Evolutionary conservation across 805 yeast species (phyloP).

Genomic region (Vanderwaltozyma polyspora): DNA sequence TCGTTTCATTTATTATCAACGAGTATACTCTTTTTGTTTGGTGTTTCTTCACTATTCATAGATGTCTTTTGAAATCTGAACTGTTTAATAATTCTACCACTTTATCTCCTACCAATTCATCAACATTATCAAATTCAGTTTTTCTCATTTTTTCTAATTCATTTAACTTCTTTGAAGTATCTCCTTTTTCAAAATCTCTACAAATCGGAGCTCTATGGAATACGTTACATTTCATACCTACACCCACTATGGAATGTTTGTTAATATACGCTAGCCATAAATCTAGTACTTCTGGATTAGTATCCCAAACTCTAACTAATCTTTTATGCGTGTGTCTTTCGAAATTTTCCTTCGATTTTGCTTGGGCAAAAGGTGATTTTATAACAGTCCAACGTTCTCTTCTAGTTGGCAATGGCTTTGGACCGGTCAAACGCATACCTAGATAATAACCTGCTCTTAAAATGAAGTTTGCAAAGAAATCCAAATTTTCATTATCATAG

Average conservation of each 20-base stretch:
- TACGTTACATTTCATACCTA: slow-evolving; percentile 68
- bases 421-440: slow-evolving; percentile 76
- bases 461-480: slow-evolving; percentile 74
- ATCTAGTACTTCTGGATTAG: slow-evolving; percentile 76
- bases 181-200: not conserved
- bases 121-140: slow-evolving; percentile 4
- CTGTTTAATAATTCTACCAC: slow-evolving; percentile 62
- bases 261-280: slow-evolving; percentile 67
- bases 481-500: slow-evolving; percentile 57
- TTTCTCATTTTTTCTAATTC: not conserved
- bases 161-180: not conserved
- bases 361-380: slow-evolving; percentile 86
- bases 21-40: too few relatives aligned
- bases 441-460: slow-evolving; percentile 82
- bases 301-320: slow-evolving; percentile 65
- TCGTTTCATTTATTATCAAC: too few relatives aligned
- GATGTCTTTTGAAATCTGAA: slow-evolving; percentile 54
- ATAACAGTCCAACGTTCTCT: slow-evolving; percentile 89
- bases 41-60: too few relatives aligned
- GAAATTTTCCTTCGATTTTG: slow-evolving; percentile 89
- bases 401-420: slow-evolving; percentile 55
- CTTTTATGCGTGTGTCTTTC: slow-evolving; percentile 78
- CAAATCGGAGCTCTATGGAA: slow-evolving; percentile 35
- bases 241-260: slow-evolving; percentile 70
- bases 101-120: slow-evolving; percentile 31